phyloP scores from a whole-genome alignment of 2,329 filamentous ascomycete species.

The Tolypocladium pustulatum region DNA sequence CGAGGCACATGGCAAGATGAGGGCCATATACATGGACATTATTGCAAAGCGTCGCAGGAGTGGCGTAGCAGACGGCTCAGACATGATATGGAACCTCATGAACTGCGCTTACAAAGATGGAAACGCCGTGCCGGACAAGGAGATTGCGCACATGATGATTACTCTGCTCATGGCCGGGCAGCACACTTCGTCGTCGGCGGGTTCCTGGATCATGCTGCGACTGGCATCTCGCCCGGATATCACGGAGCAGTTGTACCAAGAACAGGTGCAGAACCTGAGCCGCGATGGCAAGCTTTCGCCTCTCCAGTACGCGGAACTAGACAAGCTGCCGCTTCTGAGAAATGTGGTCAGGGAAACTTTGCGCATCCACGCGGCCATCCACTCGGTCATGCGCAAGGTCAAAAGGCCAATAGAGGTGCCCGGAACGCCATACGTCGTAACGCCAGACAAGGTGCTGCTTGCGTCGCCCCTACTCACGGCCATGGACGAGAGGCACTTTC shows the following conservation, averaged over 20 bases:
- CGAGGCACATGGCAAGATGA: slow-evolving; percentile 67
- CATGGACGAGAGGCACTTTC: slow-evolving; percentile 48
- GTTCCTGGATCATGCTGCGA: slow-evolving; percentile 66
- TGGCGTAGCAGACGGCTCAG: slow-evolving; percentile 42
- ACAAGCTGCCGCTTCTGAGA: slow-evolving; percentile 48
- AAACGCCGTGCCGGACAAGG: slow-evolving; percentile 64
- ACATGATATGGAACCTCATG: slow-evolving; percentile 92
- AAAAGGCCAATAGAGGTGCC: slow-evolving; percentile 54
- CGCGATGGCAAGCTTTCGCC: slow-evolving; percentile 47
- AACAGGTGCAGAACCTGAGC: slow-evolving; percentile 63
- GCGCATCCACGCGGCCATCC: slow-evolving; percentile 60
- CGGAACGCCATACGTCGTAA: slow-evolving; percentile 59
- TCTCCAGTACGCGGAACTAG: slow-evolving; percentile 48
- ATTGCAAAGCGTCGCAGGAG: slow-evolving; percentile 57
- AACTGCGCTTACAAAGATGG: slow-evolving; percentile 77
- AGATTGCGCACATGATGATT: slow-evolving; percentile 91
- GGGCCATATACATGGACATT: slow-evolving; percentile 72
- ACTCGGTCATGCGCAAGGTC: slow-evolving; percentile 63
- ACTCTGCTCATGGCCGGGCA: slow-evolving; percentile 81
- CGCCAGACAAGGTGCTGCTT: slow-evolving; percentile 36
- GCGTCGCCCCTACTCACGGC: slow-evolving; percentile 32
- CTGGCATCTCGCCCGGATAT: slow-evolving; percentile 62
- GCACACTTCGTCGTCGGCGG: slow-evolving; percentile 69
- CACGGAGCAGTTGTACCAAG: slow-evolving; percentile 58
- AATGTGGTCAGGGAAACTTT: slow-evolving; percentile 64